Conservation (phyloP, 2,329 filamentous ascomycete genomes). For the Pseudogymnoascus sp. region DNA sequence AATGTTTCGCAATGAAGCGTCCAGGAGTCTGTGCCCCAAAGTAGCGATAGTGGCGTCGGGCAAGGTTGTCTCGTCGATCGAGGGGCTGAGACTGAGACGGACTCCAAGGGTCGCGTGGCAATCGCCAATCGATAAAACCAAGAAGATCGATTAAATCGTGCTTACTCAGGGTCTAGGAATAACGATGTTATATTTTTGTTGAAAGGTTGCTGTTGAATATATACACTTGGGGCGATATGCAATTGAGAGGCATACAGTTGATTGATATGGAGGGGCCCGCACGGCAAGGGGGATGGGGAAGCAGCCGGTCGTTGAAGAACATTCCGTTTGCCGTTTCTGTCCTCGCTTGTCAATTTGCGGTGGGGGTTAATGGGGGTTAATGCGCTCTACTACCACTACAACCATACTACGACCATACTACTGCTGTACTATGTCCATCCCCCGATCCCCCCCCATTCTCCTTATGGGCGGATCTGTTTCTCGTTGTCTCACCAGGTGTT, state of each 20-base stretch:
- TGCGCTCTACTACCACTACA: neutral
- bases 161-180: neutral
- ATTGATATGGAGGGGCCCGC: neutral
- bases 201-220: neutral
- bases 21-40: neutral
- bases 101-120: neutral
- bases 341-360: neutral
- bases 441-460: neutral
- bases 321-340: neutral
- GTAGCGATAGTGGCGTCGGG: neutral
- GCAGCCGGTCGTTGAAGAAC: neutral
- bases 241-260: neutral
- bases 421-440: neutral
- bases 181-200: neutral
- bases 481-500: neutral
- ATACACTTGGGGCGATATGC: neutral
- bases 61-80: neutral
- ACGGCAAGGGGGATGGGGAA: neutral
- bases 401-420: too few species aligned
- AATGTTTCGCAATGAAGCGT: neutral
- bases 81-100: neutral
- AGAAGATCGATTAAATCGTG: neutral
- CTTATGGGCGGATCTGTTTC: neutral
- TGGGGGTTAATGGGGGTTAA: neutral
- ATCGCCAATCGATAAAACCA: neutral